phyloP scores from a whole-genome alignment of 768 basidiomycete species.

The Serendipita sp. region DNA sequence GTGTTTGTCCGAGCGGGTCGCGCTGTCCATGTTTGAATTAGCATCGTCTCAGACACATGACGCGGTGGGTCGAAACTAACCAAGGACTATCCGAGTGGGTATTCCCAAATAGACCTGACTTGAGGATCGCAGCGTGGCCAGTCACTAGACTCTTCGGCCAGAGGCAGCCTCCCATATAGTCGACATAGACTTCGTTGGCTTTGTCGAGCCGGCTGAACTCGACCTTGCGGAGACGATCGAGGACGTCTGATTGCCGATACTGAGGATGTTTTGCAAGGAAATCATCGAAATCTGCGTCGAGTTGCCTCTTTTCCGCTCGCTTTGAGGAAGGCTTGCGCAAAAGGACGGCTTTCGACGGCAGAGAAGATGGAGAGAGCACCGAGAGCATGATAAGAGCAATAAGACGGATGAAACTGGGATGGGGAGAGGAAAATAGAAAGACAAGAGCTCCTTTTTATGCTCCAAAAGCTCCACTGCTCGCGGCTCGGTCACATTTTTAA shows the following conservation, averaged over 20 bases:
- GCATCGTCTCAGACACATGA: background rate
- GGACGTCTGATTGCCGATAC: constrained; percentile 52
- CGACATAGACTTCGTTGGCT: constrained; percentile 60
- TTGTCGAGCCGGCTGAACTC: constrained; percentile 47
- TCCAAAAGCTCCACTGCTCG: background rate
- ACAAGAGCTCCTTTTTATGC: background rate
- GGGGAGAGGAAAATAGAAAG: background rate
- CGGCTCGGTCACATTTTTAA: background rate
- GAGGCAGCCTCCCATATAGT: constrained; percentile 74
- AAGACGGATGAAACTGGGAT: too few species aligned
- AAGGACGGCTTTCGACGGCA: background rate
- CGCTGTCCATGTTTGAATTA: constrained; percentile 27
- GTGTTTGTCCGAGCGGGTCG: constrained; percentile 48
- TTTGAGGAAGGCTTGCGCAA: background rate
- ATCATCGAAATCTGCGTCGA: background rate
- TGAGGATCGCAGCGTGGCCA: constrained; percentile 55
- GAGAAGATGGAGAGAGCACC: background rate
- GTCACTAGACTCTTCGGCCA: constrained; percentile 66
- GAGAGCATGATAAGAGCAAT: background rate
- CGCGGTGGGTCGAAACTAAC: constrained; percentile 28
- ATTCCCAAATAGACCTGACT: constrained; percentile 54
- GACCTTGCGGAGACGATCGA: constrained; percentile 48
- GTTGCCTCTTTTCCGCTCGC: background rate
- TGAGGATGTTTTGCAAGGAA: constrained; percentile 35
- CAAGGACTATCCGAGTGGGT: constrained; percentile 74